A percentile compares a stretch with the other conserved stretches of the same genome.
phyloP scores from a whole-genome alignment of 805 yeast genomes.

The Kodamaea nitidulidarum region DNA sequence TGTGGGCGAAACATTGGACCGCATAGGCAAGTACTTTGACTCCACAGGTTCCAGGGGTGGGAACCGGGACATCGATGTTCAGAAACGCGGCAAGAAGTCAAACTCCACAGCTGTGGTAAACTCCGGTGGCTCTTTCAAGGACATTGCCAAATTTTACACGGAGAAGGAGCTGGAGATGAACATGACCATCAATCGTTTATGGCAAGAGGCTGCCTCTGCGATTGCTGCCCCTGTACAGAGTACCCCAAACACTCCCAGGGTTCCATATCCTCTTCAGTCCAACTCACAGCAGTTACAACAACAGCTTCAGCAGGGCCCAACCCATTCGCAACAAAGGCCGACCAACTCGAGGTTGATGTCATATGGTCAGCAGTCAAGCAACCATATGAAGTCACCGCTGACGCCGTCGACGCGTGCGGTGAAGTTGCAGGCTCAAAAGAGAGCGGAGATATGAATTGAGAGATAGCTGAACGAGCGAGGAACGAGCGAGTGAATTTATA shows the following conservation, averaged over 20 bases:
- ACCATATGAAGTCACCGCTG: conserved; percentile 17
- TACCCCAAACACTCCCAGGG: conserved; percentile 1
- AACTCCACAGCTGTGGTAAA: conserved; percentile 3
- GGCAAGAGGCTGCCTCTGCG: conserved; percentile 36
- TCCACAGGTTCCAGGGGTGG: conserved; percentile 6
- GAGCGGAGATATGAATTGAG: not conserved
- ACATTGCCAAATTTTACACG: conserved; percentile 29
- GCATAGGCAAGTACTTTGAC: conserved; percentile 34
- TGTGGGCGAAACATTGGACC: conserved; percentile 54
- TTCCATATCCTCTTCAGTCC: conserved; percentile 4
- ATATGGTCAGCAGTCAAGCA: conserved; percentile 14
- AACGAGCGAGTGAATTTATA: too few species aligned
- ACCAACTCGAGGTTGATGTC: conserved; percentile 20
- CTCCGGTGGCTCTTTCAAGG: conserved; percentile 31
- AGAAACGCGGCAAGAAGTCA: conserved; percentile 17
- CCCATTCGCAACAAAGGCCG: conserved; percentile 21
- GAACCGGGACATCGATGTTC: conserved; percentile 22
- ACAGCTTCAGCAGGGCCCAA: conserved; percentile 7
- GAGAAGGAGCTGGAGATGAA: conserved; percentile 29
- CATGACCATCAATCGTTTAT: conserved; percentile 25
- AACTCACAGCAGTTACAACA: conserved; percentile 10
- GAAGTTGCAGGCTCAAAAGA: conserved; percentile 23
- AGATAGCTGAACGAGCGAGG: too few species aligned
- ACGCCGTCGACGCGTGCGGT: conserved; percentile 36
- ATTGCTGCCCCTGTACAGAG: conserved; percentile 13